Conservation (phyloP, 441 rosid genomes). For the Adansonia madagascariensis region DNA sequence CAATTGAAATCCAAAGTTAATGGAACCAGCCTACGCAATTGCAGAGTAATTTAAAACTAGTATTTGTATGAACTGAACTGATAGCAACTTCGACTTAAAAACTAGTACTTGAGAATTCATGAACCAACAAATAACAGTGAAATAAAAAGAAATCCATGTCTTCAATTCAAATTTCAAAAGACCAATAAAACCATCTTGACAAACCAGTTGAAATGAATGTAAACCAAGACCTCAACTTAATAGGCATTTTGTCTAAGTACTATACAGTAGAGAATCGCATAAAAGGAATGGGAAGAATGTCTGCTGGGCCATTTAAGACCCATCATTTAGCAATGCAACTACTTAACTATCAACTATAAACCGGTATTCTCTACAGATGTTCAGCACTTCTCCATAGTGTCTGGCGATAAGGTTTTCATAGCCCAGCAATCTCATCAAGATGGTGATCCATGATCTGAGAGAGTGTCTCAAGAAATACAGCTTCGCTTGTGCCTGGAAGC, state of each 20-base stretch:
- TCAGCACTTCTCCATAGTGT: slow-evolving; percentile 28
- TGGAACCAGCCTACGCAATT: not conserved
- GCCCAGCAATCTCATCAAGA: slow-evolving; percentile 44
- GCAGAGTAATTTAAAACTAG: not conserved
- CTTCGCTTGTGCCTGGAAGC: slow-evolving; percentile 58
- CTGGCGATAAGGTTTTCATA: not conserved
- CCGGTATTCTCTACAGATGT: slow-evolving; percentile 22
- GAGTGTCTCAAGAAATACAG: slow-evolving; percentile 46
- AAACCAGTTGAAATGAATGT: slow-evolving; percentile 17
- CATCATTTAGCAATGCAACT: slow-evolving; percentile 15
- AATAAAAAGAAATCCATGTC: slow-evolving; percentile 5
- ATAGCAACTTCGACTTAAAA: not conserved
- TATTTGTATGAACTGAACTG: not conserved
- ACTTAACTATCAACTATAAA: not conserved
- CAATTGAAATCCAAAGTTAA: not conserved
- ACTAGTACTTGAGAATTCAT: not conserved
- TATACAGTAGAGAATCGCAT: slow-evolving; percentile 24
- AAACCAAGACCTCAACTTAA: not conserved
- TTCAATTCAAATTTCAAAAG: slow-evolving; percentile 5
- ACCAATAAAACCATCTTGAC: not conserved
- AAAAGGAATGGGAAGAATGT: not conserved
- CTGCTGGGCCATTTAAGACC: not conserved
- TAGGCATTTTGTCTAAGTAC: not conserved
- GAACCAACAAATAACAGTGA: not conserved
- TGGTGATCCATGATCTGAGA: slow-evolving; percentile 51